These are phyloP conservation scores for Tuctoria greenei DNA, from an alignment of 176 grass and related monocot species.

Conservation along the genomic window DNA sequence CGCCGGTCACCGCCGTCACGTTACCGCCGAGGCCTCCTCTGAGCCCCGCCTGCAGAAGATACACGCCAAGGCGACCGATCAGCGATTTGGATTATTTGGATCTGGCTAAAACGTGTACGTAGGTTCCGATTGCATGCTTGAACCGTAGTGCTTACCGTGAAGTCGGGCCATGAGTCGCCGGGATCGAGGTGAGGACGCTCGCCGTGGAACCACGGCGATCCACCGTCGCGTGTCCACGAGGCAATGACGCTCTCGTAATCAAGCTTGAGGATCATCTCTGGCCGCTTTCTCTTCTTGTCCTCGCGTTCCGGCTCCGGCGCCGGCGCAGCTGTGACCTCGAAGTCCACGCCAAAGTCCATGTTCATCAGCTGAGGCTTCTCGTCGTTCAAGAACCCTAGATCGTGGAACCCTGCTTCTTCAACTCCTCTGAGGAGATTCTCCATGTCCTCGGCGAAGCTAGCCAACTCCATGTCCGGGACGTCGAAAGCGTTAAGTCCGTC, in stretches of 20 bases:
- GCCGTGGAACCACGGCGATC: slow-evolving; percentile 74
- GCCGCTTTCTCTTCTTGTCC: slow-evolving; percentile 33
- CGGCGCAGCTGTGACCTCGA: not conserved
- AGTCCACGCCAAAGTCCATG: slow-evolving; percentile 23
- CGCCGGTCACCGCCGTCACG: slow-evolving; percentile 49
- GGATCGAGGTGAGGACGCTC: slow-evolving; percentile 53
- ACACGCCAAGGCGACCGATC: not conserved
- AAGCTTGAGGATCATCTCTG: slow-evolving; percentile 63
- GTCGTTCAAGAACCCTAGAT: slow-evolving; percentile 51
- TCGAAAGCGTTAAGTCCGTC: slow-evolving; percentile 49
- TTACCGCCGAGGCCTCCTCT: slow-evolving; percentile 15
- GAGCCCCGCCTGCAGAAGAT: slow-evolving; percentile 21
- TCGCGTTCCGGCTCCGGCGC: slow-evolving; percentile 13
- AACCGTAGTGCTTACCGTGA: slow-evolving; percentile 44
- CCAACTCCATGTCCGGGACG: slow-evolving; percentile 73
- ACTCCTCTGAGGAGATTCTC: slow-evolving; percentile 75
- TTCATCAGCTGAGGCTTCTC: slow-evolving; percentile 46
- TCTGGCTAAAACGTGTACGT: not conserved
- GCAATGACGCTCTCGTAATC: slow-evolving; percentile 84
- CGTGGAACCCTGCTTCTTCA: slow-evolving; percentile 44
- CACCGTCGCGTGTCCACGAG: slow-evolving; percentile 57
- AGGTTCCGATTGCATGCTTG: not conserved
- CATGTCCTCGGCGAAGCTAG: slow-evolving; percentile 85
- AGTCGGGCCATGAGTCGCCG: slow-evolving; percentile 56
- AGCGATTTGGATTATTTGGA: not conserved